A percentile compares a stretch with the other conserved stretches of the same genome.
Evolutionary conservation across 306 rosid species (phyloP).

Genomic region (cucumber (Cucumis sativus)): DNA sequence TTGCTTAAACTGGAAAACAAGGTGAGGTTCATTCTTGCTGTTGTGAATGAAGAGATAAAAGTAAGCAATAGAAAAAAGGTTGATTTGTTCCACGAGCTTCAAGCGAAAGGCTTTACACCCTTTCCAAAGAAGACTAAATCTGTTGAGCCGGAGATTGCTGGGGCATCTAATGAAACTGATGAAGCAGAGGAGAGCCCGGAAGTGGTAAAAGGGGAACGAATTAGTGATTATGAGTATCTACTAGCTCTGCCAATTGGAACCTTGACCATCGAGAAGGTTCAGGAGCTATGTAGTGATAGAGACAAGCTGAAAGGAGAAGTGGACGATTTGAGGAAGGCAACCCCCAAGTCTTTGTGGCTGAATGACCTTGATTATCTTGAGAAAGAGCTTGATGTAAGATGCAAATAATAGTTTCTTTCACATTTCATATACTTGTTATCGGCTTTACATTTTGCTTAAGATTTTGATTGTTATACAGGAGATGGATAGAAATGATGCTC

Average conservation of each 20-base stretch:
- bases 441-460: neutral
- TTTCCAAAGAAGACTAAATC: conserved; percentile 65
- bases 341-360: conserved; percentile 63
- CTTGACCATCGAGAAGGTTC: conserved; percentile 71
- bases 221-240: conserved; percentile 66
- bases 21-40: conserved; percentile 79
- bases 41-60: conserved; percentile 67
- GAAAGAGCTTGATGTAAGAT: conserved; percentile 52
- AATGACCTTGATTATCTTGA: conserved; percentile 70
- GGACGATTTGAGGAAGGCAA: conserved; percentile 46
- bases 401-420: neutral
- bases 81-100: conserved; percentile 64
- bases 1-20: conserved; percentile 64
- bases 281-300: conserved; percentile 47
- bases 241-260: conserved; percentile 65
- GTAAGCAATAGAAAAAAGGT: conserved; percentile 70
- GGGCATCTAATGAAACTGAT: conserved; percentile 49
- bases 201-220: conserved; percentile 20
- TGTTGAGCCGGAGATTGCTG: conserved; percentile 80
- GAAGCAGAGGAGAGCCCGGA: conserved; percentile 40
- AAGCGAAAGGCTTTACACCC: conserved; percentile 83
- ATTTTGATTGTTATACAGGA: conserved; percentile 34
- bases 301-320: conserved; percentile 44
- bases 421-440: neutral
- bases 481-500: conserved; percentile 43